phyloP scores from a whole-genome alignment of 2,329 filamentous ascomycete species.

The Grosmannia serpens region DNA sequence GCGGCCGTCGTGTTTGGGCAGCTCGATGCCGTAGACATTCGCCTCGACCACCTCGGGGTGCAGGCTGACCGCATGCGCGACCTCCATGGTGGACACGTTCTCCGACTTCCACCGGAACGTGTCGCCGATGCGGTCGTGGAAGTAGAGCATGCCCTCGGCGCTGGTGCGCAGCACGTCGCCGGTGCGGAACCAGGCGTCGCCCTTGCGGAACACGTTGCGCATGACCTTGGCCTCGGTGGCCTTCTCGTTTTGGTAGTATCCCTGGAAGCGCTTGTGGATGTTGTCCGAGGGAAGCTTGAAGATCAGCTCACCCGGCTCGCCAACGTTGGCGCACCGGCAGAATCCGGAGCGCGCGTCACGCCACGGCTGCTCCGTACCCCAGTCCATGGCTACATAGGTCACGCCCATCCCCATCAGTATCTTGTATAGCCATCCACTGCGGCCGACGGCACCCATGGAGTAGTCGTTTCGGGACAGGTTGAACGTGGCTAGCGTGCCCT shows the following conservation, averaged over 20 bases:
- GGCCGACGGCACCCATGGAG: constrained; percentile 65
- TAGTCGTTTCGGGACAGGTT: constrained; percentile 66
- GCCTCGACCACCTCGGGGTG: constrained; percentile 61
- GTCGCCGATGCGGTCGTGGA: constrained; percentile 70
- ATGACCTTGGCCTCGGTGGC: constrained; percentile 66
- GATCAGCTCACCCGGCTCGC: constrained; percentile 65
- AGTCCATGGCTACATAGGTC: constrained; percentile 59
- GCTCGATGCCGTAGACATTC: constrained; percentile 73
- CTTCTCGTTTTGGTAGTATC: constrained; percentile 64
- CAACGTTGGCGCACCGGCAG: constrained; percentile 45
- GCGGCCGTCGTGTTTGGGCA: constrained; percentile 73
- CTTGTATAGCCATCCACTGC: constrained; percentile 51
- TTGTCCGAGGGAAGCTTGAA: constrained; percentile 57
- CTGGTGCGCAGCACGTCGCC: constrained; percentile 74
- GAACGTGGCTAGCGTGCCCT: constrained; percentile 57
- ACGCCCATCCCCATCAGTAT: constrained; percentile 38
- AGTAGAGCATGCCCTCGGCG: constrained; percentile 59
- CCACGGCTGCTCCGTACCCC: constrained; percentile 53
- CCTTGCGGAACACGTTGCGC: constrained; percentile 58
- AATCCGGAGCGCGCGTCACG: constrained; percentile 60
- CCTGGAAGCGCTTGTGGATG: constrained; percentile 56
- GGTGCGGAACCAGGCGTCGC: constrained; percentile 72
- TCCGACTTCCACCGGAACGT: constrained; percentile 75
- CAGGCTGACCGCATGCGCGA: constrained; percentile 59
- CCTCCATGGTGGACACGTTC: constrained; percentile 74